Conservation (phyloP, 225 moss, liverwort and hornwort genomes). For the Anthoceros angustus region DNA sequence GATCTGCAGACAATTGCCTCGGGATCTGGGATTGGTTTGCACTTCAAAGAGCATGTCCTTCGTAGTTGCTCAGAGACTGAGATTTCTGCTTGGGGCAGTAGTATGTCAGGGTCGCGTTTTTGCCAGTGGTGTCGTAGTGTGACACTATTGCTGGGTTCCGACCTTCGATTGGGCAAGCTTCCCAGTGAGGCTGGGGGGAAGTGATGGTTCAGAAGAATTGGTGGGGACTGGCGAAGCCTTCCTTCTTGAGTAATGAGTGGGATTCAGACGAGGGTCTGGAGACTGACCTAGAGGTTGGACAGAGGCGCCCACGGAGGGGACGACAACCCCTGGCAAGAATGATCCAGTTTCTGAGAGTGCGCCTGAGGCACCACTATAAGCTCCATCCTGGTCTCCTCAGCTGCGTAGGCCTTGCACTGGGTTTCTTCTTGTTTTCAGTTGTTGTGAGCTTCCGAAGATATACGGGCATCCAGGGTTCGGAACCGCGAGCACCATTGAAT, state of each 20-base stretch:
- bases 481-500: not conserved
- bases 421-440: not conserved
- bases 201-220: not conserved
- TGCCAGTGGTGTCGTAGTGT: not conserved
- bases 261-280: not conserved
- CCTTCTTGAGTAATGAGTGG: not conserved
- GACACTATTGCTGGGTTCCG: not conserved
- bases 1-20: too few species aligned
- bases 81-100: too few species aligned
- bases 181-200: not conserved
- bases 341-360: slow-evolving; percentile 3
- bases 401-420: slow-evolving; percentile 1
- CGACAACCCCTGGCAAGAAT: not conserved
- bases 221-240: not conserved
- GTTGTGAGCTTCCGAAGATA: not conserved
- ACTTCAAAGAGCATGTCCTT: too few species aligned
- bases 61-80: too few species aligned
- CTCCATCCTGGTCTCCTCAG: not conserved
- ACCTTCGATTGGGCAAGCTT: not conserved
- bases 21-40: too few species aligned
- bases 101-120: too few species aligned
- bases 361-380: slow-evolving; percentile 2
- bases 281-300: slow-evolving; percentile 1
- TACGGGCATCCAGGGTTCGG: not conserved
- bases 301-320: not conserved